Evolutionary conservation across 345 rosid genomes (phyloP).

Genomic region (Citrus sp.): DNA sequence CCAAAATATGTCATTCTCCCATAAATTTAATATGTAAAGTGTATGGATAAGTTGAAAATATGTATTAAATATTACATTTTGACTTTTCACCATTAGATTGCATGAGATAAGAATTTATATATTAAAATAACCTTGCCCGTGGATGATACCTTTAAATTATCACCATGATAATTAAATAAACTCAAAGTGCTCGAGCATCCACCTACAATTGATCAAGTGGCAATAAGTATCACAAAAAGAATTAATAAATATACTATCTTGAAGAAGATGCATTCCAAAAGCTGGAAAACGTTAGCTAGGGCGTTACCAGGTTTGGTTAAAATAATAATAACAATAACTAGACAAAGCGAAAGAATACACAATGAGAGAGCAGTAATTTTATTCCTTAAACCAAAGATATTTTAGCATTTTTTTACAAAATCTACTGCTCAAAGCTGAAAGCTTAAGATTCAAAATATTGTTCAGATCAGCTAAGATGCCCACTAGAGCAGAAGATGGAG

Average conservation of each 20-base stretch:
- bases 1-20: background rate
- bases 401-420: slow-evolving; percentile 8
- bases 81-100: background rate
- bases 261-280: slow-evolving; percentile 16
- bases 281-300: background rate
- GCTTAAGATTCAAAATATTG: slow-evolving; percentile 18
- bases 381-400: slow-evolving; percentile 1
- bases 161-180: background rate
- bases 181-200: slow-evolving; percentile 1
- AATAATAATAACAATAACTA: background rate
- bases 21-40: background rate
- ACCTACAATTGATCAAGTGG: slow-evolving; percentile 2
- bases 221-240: background rate
- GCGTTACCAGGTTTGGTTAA: background rate
- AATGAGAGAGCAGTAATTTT: background rate
- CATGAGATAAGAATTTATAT: background rate
- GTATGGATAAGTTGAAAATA: background rate
- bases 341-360: slow-evolving; percentile 1
- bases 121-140: background rate
- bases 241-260: background rate
- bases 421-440: slow-evolving; percentile 6
- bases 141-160: background rate
- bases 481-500: slow-evolving; percentile 22
- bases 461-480: slow-evolving; percentile 35
- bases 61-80: too few relatives aligned